Evolutionary conservation across 2,329 filamentous ascomycete genomes (phyloP).

Genomic region (Magnaporthiopsis rhizophila): DNA sequence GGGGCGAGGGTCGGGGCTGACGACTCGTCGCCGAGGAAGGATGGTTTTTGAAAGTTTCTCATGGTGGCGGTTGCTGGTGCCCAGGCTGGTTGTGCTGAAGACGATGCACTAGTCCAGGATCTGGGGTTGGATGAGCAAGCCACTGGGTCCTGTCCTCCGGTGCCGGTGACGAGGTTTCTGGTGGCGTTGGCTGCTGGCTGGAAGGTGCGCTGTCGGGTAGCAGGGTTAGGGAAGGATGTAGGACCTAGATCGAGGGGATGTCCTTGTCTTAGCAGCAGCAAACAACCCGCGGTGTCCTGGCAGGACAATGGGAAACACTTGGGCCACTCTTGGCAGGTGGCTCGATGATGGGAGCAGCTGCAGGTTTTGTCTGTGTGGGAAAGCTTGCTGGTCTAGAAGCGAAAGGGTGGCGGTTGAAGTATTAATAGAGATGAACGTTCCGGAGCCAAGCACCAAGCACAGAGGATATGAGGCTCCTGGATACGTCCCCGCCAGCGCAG

Average conservation of each 20-base stretch:
- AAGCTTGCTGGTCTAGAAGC: not conserved
- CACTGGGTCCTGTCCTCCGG: not conserved
- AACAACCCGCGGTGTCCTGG: not conserved
- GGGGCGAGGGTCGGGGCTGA: slow-evolving; percentile 6
- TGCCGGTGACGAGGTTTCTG: not conserved
- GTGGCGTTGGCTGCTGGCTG: not conserved
- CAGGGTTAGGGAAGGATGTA: not conserved
- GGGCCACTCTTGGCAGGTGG: not conserved
- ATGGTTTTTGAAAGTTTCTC: not conserved
- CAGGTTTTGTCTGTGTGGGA: not conserved
- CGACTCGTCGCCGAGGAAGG: slow-evolving; percentile 3
- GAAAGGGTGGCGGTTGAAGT: not conserved
- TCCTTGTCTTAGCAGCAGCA: not conserved
- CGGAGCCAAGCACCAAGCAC: too few relatives aligned
- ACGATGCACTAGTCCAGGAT: not conserved
- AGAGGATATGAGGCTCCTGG: too few relatives aligned
- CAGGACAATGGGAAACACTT: not conserved
- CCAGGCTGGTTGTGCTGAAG: not conserved
- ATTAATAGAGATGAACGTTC: not conserved
- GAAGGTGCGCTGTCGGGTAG: not conserved
- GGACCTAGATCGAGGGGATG: not conserved
- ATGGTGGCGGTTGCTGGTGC: not conserved
- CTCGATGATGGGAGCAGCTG: not conserved
- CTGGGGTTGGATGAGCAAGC: not conserved
- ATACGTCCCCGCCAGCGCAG: not conserved